These are phyloP conservation scores for Lactifluus echinatus DNA, from an alignment of 768 basidiomycete species.

Conservation along the genomic window DNA sequence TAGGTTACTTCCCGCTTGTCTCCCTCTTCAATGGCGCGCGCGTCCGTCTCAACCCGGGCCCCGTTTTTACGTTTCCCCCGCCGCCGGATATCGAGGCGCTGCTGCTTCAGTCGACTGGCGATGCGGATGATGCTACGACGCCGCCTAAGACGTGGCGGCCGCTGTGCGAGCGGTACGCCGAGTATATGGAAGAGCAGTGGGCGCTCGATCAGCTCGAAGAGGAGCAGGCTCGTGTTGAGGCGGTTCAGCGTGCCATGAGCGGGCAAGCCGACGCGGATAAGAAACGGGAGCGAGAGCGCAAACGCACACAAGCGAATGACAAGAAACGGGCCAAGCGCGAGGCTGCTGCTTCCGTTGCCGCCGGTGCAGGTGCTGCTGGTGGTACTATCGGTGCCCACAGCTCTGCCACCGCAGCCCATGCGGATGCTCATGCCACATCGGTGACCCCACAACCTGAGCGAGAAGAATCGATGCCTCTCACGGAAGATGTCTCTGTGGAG, in stretches of 20 bases:
- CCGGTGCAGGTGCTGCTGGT: too few relatives aligned
- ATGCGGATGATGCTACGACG: slow-evolving; percentile 11
- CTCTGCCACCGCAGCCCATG: neutral
- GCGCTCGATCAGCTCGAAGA: slow-evolving; percentile 71
- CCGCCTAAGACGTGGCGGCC: slow-evolving; percentile 58
- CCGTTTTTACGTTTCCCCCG: slow-evolving; percentile 73
- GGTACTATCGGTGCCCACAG: neutral
- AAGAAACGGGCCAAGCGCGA: slow-evolving; percentile 41
- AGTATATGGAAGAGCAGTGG: slow-evolving; percentile 81
- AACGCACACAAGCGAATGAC: slow-evolving; percentile 44
- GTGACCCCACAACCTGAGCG: slow-evolving; percentile 11
- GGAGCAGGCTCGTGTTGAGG: slow-evolving; percentile 46
- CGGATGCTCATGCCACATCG: neutral
- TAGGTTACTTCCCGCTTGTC: slow-evolving; percentile 94
- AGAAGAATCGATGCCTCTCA: slow-evolving; percentile 7
- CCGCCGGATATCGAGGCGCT: slow-evolving; percentile 67
- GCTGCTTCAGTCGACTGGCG: slow-evolving; percentile 33
- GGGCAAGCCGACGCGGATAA: slow-evolving; percentile 68
- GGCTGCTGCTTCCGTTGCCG: neutral
- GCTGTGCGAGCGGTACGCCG: slow-evolving; percentile 72
- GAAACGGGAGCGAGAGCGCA: slow-evolving; percentile 39
- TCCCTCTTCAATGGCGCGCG: slow-evolving; percentile 88
- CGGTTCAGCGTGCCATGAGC: slow-evolving; percentile 32
- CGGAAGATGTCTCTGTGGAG: neutral
- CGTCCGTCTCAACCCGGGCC: slow-evolving; percentile 82